Evolutionary conservation across 371 early-diverging fungal genomes (phyloP).

Genomic region (Capillidium heterosporum): DNA sequence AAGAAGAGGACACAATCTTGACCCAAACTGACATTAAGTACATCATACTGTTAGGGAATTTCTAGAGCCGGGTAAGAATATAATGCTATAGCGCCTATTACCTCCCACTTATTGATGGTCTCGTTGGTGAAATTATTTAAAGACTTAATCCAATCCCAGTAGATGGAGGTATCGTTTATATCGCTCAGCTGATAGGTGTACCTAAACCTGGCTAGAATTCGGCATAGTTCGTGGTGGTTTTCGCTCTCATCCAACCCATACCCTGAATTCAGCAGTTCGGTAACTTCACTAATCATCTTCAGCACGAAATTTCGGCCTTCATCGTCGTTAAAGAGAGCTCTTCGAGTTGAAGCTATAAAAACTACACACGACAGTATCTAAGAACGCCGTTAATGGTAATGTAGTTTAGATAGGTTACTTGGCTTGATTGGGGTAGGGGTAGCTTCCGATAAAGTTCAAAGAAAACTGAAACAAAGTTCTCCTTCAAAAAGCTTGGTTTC

Average conservation of each 20-base stretch:
- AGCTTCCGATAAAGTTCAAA: background rate
- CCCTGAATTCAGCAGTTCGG: conserved; percentile 36
- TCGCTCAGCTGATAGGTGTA: conserved; percentile 60
- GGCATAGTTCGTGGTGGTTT: conserved; percentile 73
- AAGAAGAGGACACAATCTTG: conserved; percentile 42
- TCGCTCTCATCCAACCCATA: conserved; percentile 46
- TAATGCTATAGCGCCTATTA: conserved; percentile 9
- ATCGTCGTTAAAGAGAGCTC: conserved; percentile 59
- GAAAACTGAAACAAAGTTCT: conserved; percentile 4
- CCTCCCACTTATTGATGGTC: conserved; percentile 56
- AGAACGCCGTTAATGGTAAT: background rate
- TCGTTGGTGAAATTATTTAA: conserved; percentile 56
- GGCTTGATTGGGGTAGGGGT: background rate
- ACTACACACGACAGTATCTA: conserved; percentile 70
- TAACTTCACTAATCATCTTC: conserved; percentile 47
- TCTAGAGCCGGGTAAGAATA: conserved; percentile 16
- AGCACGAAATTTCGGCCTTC: conserved; percentile 46
- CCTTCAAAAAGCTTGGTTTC: conserved; percentile 4
- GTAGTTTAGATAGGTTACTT: background rate
- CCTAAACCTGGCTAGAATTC: conserved; percentile 64
- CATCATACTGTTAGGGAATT: conserved; percentile 53
- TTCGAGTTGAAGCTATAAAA: conserved; percentile 55
- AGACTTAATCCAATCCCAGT: conserved; percentile 47
- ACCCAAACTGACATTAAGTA: conserved; percentile 78
- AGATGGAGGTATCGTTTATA: conserved; percentile 45